Conservation (phyloP, 108 stramenopile genomes). For the Nitzschia sp. region DNA sequence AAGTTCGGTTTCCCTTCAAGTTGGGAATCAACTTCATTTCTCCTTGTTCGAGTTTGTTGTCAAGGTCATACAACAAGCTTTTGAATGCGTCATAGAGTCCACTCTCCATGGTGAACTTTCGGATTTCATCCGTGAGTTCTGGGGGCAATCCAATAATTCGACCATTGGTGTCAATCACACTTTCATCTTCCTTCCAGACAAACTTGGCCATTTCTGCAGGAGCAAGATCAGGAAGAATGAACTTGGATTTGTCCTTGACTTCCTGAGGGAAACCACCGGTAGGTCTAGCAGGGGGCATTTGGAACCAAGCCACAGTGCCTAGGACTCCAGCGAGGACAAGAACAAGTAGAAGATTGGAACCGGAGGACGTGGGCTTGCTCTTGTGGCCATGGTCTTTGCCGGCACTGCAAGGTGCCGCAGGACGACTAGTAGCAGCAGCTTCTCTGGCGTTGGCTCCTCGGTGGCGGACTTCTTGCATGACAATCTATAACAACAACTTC, state of each 20-base stretch:
- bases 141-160: constrained; percentile 43
- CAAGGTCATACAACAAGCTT: constrained; percentile 19
- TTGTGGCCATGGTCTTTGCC: background rate
- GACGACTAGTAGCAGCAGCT: too few relatives aligned
- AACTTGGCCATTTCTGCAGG: background rate
- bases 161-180: constrained; percentile 3
- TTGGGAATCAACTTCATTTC: constrained; percentile 11
- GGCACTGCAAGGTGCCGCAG: too few relatives aligned
- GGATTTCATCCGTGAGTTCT: constrained; percentile 42
- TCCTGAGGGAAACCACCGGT: background rate
- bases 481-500: too few relatives aligned
- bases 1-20: constrained; percentile 34
- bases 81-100: constrained; percentile 38
- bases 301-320: background rate
- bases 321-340: background rate
- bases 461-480: too few relatives aligned
- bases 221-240: background rate
- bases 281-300: background rate
- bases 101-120: constrained; percentile 35
- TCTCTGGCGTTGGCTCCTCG: too few relatives aligned
- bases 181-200: background rate
- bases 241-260: background rate
- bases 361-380: background rate
- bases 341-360: background rate
- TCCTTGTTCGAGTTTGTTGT: constrained; percentile 18